Evolutionary conservation across 164 flowering plant genomes (phyloP).

Genomic region (Tetracentron sinense): DNA sequence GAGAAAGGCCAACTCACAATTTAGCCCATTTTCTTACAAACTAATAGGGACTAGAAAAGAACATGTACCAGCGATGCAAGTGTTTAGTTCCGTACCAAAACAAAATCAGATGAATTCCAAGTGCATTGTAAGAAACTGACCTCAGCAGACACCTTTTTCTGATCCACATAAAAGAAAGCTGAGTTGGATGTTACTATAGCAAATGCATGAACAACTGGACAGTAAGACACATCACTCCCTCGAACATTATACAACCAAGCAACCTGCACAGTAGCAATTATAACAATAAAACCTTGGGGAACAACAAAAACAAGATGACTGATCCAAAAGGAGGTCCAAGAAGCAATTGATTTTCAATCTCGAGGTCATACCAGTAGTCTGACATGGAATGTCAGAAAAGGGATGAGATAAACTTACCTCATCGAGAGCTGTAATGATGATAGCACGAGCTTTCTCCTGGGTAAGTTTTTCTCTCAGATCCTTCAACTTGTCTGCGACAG

Average conservation of each 20-base stretch:
- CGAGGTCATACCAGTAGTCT: neutral
- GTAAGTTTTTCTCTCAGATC: constrained; percentile 62
- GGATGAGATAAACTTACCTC: constrained; percentile 43
- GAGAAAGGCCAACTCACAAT: too few species aligned
- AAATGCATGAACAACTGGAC: constrained; percentile 93
- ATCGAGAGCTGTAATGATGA: constrained; percentile 73
- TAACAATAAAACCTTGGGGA: neutral
- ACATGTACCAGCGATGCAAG: neutral
- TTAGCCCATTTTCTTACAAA: neutral
- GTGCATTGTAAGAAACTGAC: constrained; percentile 33
- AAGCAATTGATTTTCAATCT: too few species aligned
- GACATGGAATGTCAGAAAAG: neutral
- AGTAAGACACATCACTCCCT: constrained; percentile 83
- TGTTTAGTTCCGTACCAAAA: neutral
- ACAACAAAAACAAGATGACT: neutral
- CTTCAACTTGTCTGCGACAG: constrained; percentile 70
- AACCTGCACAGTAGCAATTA: constrained; percentile 47
- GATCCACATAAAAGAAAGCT: constrained; percentile 87
- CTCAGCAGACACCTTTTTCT: constrained; percentile 68
- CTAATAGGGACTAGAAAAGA: neutral
- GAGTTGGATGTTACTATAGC: constrained; percentile 72
- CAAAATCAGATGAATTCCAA: neutral
- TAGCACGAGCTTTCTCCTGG: constrained; percentile 61
- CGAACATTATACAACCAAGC: constrained; percentile 96
- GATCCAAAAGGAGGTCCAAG: constrained; percentile 1